phyloP scores from a whole-genome alignment of 495 filamentous ascomycete species.

The Hypomontagnella submonticulosa region DNA sequence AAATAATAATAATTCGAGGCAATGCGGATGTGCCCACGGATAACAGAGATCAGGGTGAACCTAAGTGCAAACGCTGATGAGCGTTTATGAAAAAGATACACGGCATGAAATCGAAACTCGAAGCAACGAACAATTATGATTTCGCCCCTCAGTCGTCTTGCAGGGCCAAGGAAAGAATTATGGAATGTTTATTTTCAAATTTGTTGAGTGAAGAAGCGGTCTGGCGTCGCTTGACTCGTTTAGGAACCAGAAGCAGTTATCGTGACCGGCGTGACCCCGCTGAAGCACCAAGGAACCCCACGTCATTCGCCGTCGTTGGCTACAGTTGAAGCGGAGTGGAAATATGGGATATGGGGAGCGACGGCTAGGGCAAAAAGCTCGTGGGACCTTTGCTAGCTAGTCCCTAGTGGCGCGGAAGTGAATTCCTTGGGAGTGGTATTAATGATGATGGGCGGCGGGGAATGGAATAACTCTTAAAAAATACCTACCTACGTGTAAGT shows the following conservation, averaged over 20 bases:
- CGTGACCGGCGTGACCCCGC: slow-evolving; percentile 39
- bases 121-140: slow-evolving; percentile 25
- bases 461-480: slow-evolving; percentile 9
- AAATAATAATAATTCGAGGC: slow-evolving; percentile 4
- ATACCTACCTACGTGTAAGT: too few relatives aligned
- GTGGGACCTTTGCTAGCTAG: slow-evolving; percentile 10
- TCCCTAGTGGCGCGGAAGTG: slow-evolving; percentile 5
- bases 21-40: slow-evolving; percentile 6
- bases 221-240: slow-evolving; percentile 42
- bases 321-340: slow-evolving; percentile 16
- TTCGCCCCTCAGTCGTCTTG: slow-evolving; percentile 24
- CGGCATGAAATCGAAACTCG: slow-evolving; percentile 20
- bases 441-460: slow-evolving; percentile 15
- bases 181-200: slow-evolving; percentile 32
- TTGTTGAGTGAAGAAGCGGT: slow-evolving; percentile 46
- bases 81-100: slow-evolving; percentile 3
- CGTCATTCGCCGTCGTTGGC: slow-evolving; percentile 32
- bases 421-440: slow-evolving; percentile 13
- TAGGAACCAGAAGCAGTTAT: slow-evolving; percentile 38
- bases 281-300: slow-evolving; percentile 34
- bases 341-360: slow-evolving; percentile 22
- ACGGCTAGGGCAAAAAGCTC: slow-evolving; percentile 8
- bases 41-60: slow-evolving; percentile 1
- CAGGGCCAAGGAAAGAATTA: slow-evolving; percentile 31
- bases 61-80: background rate